Percentiles rank a stretch among this genome's conserved stretches.
These are phyloP conservation scores for Juglanconis sp. DNA, from an alignment of 2,329 filamentous ascomycete genomes.

Conservation along the genomic window DNA sequence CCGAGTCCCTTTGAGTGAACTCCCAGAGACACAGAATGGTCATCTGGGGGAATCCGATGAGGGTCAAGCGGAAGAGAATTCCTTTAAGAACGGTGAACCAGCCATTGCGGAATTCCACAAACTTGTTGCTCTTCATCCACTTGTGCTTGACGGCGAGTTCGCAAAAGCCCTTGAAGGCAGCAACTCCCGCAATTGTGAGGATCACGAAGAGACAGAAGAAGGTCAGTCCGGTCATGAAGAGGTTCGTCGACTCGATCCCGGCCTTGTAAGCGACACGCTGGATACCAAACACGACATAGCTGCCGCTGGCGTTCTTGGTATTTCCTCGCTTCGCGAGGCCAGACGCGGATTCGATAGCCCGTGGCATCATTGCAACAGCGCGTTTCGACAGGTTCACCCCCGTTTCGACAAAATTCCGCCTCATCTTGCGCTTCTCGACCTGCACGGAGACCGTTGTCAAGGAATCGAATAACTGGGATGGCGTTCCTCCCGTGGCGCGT, in stretches of 20 bases:
- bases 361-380: slow-evolving; percentile 49
- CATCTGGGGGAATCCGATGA: slow-evolving; percentile 92
- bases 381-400: slow-evolving; percentile 51
- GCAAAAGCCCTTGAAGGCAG: slow-evolving; percentile 75
- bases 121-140: slow-evolving; percentile 81
- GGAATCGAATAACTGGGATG: slow-evolving; percentile 73
- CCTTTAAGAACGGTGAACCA: slow-evolving; percentile 93
- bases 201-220: slow-evolving; percentile 86
- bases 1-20: slow-evolving; percentile 79
- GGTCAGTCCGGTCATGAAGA: slow-evolving; percentile 86
- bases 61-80: slow-evolving; percentile 83
- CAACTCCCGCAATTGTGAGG: slow-evolving; percentile 68
- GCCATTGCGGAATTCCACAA: slow-evolving; percentile 89
- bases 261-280: slow-evolving; percentile 85
- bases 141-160: slow-evolving; percentile 72
- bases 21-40: slow-evolving; percentile 91
- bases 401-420: slow-evolving; percentile 26
- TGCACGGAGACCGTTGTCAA: slow-evolving; percentile 76
- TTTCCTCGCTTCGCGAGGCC: slow-evolving; percentile 52
- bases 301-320: slow-evolving; percentile 51
- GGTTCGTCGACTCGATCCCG: slow-evolving; percentile 82
- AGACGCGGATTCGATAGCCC: slow-evolving; percentile 31
- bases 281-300: slow-evolving; percentile 72
- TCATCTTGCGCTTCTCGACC: slow-evolving; percentile 61
- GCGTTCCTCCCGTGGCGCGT: slow-evolving; percentile 82